Evolutionary conservation across 2,329 filamentous ascomycete genomes (phyloP).

Genomic region (Corniculantispora saksenae): DNA sequence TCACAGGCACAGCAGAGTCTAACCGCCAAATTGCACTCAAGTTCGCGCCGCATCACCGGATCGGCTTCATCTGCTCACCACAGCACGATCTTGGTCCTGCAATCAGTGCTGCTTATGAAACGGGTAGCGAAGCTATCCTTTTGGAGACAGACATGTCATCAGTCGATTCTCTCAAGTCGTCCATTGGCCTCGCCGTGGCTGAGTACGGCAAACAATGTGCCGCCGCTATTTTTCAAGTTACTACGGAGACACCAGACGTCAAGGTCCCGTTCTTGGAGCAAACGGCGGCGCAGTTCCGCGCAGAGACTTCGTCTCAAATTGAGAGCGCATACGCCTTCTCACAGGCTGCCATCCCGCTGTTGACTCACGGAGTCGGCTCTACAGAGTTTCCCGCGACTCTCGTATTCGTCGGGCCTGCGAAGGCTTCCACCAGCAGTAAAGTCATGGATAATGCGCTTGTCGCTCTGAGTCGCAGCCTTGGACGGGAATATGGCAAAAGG

Average conservation of each 20-base stretch:
- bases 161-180: background rate
- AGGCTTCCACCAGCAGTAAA: background rate
- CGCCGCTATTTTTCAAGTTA: conserved; percentile 12
- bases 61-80: conserved; percentile 3
- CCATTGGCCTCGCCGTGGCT: background rate
- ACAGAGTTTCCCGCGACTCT: conserved; percentile 8
- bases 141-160: conserved; percentile 7
- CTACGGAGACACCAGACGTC: too few relatives aligned
- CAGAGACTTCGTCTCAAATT: conserved; percentile 2
- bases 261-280: conserved; percentile 7
- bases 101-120: background rate
- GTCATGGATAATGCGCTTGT: conserved; percentile 16
- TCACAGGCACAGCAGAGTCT: background rate
- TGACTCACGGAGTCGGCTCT: background rate
- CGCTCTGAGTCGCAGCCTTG: conserved; percentile 17
- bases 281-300: background rate
- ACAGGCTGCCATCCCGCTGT: conserved; percentile 10
- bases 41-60: conserved; percentile 6
- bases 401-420: background rate
- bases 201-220: conserved; percentile 11
- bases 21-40: conserved; percentile 4
- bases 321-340: conserved; percentile 15
- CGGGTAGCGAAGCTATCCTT: conserved; percentile 1
- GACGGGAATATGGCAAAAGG: conserved; percentile 14
- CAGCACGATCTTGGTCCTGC: background rate